Base-by-base conservation (phyloP, 371 early-diverging fungal species). In the Conidiobolus incongruus region DNA sequence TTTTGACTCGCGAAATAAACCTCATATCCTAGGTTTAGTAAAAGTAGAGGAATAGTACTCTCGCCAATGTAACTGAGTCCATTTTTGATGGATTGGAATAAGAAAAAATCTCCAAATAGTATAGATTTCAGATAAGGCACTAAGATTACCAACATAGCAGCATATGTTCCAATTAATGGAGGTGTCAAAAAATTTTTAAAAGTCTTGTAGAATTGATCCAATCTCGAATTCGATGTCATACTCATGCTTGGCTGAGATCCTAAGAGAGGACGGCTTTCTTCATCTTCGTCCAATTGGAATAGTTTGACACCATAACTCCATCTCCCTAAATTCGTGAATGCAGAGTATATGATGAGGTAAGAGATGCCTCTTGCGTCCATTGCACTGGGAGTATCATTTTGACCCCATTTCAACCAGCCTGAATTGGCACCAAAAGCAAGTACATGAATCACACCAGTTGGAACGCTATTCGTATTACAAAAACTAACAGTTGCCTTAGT, bases 251-350 rank as follows among this genome's bases (percentile, higher is more conserved):
- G n/a, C n/a, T n/a, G n/a, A n/a, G n/a, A n/a, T n/a, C n/a, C n/a
- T n/a, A n/a, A n/a, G n/a, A n/a, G n/a, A n/a, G n/a, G n/a, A n/a
- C n/a, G n/a, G n/a, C n/a, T n/a, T n/a, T n/a, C n/a, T n/a, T n/a
- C n/a, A n/a, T n/a, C n/a, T n/a, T n/a, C n/a, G n/a, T n/a, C n/a
- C n/a, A n/a, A n/a, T 15, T 47, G 58, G 44, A 81, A 50, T 4
- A 81, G 52, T 3, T 59, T 59, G 36, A 74, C 71, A 35, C 82
- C 82, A 54, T 75, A 77, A 16, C 75, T 75, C 78, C 78, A 81
- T 28, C 78, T 62, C 32, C 77, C 40, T 2, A 81, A 54, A 45
- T 81, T 81, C 41, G 73, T 68, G 50, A 78, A 68, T 45, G 78
- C 64, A 23, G 74, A 77, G 51, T 69, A 78, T 22, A 81, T 72